These are phyloP conservation scores for Chlamydomonas sp. DNA, from an alignment of 139 green algal genomes.

Conservation along the genomic window DNA sequence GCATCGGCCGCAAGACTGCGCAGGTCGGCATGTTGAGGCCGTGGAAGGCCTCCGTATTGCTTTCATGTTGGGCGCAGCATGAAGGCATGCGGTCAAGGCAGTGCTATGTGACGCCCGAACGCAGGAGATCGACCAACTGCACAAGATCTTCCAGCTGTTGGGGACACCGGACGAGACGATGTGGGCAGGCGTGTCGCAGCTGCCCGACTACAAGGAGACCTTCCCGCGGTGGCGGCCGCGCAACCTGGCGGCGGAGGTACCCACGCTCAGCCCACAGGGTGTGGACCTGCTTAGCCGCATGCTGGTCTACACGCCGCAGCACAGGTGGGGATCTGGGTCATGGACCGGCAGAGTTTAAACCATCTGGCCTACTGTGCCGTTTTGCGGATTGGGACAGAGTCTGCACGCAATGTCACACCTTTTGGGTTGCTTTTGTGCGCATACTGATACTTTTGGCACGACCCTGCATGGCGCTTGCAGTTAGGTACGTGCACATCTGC, in stretches of 20 bases:
- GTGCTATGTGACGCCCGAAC: no score
- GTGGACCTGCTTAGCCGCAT: constrained; percentile 83
- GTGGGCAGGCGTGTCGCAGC: constrained; percentile 65
- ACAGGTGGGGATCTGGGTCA: constrained; percentile 11
- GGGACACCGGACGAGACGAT: constrained; percentile 86
- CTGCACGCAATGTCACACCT: neutral
- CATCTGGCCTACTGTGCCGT: neutral
- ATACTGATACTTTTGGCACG: neutral
- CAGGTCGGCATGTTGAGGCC: no score
- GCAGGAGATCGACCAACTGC: constrained; percentile 90
- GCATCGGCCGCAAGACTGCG: no score
- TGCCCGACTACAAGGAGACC: constrained; percentile 86
- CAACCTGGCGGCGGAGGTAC: constrained; percentile 65
- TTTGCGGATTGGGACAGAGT: neutral
- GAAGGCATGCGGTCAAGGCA: no score
- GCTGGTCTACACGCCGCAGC: constrained; percentile 70
- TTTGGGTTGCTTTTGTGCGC: neutral
- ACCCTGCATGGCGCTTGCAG: neutral
- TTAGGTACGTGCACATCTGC: neutral
- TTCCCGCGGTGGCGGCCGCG: constrained; percentile 73
- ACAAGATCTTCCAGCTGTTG: constrained; percentile 92
- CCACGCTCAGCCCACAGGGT: constrained; percentile 68
- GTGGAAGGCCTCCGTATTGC: no score
- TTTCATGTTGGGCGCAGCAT: no score
- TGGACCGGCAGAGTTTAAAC: no score